Percentiles rank a stretch among this genome's conserved stretches.
Evolutionary conservation across 2,329 filamentous ascomycete species (phyloP).

Genomic region (Stromatinia cepivora): DNA sequence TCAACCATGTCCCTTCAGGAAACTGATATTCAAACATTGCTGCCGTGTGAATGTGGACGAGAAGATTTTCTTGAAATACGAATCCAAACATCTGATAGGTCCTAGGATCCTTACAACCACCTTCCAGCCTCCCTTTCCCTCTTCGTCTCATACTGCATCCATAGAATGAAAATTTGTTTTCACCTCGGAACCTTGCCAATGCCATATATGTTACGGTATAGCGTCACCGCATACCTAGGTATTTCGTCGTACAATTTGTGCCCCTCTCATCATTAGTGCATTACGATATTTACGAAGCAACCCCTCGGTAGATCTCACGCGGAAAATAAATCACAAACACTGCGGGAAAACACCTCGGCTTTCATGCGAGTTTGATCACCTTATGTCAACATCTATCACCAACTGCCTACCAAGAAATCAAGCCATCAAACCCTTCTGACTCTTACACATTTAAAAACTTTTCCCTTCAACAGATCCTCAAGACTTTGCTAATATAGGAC

Average conservation of each 20-base stretch:
- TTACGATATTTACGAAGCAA: not conserved
- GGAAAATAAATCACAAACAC: not conserved
- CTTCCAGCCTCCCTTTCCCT: constrained; percentile 3
- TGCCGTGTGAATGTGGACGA: not conserved
- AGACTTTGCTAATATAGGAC: not conserved
- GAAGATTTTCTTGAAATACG: not conserved
- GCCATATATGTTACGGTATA: not conserved
- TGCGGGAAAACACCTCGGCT: not conserved
- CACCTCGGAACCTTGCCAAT: not conserved
- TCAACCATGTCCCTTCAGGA: not conserved
- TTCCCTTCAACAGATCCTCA: not conserved
- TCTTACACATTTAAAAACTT: not conserved
- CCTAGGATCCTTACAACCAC: not conserved
- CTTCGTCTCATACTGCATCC: constrained; percentile 16
- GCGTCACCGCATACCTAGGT: constrained; percentile 3
- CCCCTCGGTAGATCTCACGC: constrained; percentile 1
- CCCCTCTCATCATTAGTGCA: not conserved
- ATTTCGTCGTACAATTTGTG: not conserved
- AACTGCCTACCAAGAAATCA: not conserved
- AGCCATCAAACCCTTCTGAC: not conserved
- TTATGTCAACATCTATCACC: not conserved
- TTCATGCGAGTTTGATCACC: not conserved
- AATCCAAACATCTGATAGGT: not conserved
- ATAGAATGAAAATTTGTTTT: not conserved
- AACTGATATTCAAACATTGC: not conserved